Conservation (phyloP, 148 eudicot genomes). For the Agrostemma githago region DNA sequence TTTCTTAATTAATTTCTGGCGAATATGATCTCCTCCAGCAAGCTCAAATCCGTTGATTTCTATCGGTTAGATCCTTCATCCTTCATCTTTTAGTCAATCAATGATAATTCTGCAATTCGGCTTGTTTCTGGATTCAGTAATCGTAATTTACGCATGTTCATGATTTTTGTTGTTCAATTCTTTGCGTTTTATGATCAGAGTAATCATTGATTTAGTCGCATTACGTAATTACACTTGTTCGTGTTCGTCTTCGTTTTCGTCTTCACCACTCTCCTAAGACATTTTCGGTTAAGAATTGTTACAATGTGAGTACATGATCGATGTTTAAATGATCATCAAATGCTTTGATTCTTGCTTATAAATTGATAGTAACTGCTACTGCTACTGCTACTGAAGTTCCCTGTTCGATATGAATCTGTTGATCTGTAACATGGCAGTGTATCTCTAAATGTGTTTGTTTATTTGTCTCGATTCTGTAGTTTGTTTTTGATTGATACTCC, state of each 20-base stretch:
- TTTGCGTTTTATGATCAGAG: neutral
- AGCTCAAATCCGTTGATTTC: slow-evolving; percentile 89
- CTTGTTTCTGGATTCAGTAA: neutral
- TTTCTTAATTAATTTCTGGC: no score
- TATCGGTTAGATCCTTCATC: slow-evolving; percentile 50
- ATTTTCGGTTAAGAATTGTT: neutral
- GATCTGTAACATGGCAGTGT: no score
- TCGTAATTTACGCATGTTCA: neutral
- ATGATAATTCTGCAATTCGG: neutral
- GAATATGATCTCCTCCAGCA: slow-evolving; percentile 55
- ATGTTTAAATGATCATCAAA: neutral
- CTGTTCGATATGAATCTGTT: neutral
- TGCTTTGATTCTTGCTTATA: no score
- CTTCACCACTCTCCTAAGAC: no score
- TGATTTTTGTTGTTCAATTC: neutral
- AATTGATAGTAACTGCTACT: no score
- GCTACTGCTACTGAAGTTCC: neutral
- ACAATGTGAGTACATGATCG: neutral
- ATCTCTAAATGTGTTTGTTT: no score
- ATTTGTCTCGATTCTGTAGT: no score
- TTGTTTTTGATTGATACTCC: no score
- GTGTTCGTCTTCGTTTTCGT: no score
- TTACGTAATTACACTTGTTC: no score
- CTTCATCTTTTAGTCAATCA: neutral
- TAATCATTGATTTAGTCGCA: no score